A percentile compares a stretch with the other conserved stretches of the same genome.
phyloP scores from a whole-genome alignment of 2,329 filamentous ascomycete genomes.

The Fusarium concolor region DNA sequence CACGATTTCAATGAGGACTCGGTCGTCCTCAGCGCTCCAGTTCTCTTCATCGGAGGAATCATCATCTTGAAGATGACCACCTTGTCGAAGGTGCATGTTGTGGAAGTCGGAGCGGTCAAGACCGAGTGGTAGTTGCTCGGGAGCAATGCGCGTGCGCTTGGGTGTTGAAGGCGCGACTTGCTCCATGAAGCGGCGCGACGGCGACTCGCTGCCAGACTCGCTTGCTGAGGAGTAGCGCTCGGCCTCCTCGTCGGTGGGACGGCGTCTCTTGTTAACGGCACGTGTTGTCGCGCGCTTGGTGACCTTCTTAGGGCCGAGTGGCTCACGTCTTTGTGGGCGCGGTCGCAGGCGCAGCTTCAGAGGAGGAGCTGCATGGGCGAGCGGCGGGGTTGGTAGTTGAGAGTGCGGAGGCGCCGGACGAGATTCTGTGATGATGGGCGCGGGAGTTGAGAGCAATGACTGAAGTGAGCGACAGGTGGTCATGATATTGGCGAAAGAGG shows the following conservation, averaged over 20 bases:
- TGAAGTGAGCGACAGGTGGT: constrained; percentile 71
- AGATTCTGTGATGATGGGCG: constrained; percentile 54
- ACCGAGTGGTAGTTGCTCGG: constrained; percentile 69
- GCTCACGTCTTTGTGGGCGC: constrained; percentile 52
- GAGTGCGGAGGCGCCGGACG: constrained; percentile 37
- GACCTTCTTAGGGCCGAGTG: constrained; percentile 58
- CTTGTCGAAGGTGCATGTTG: constrained; percentile 49
- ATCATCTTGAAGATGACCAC: constrained; percentile 53
- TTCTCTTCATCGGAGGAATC: constrained; percentile 59
- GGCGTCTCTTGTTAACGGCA: constrained; percentile 65
- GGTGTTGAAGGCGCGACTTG: constrained; percentile 63
- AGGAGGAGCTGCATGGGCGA: constrained; percentile 62
- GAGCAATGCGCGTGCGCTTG: constrained; percentile 70
- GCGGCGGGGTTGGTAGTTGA: constrained; percentile 67
- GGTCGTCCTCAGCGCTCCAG: constrained; percentile 74
- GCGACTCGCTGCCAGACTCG: constrained; percentile 52
- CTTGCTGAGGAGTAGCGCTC: constrained; percentile 55
- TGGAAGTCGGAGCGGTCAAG: constrained; percentile 70
- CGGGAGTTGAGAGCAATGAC: constrained; percentile 62
- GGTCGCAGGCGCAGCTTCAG: constrained; percentile 68
- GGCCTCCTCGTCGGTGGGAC: constrained; percentile 60
- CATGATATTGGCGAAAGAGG: constrained; percentile 66
- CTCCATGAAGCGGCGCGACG: constrained; percentile 21
- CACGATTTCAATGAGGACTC: constrained; percentile 74
- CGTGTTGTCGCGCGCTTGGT: constrained; percentile 63